phyloP scores from a whole-genome alignment of 495 filamentous ascomycete species.

The Wilcoxina mikolae region DNA sequence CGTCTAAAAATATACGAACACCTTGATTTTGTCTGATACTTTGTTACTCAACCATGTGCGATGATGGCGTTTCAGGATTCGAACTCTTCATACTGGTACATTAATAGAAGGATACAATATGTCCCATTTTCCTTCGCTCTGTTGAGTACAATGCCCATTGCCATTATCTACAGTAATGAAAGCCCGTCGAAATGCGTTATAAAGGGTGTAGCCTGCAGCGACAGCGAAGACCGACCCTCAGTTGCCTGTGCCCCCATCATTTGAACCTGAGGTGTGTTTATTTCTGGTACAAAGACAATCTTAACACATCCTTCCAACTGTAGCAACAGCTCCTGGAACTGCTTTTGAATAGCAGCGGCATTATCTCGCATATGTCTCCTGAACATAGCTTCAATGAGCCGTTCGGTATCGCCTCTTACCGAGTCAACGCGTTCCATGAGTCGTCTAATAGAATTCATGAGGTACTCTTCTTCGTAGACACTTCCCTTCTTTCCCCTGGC shows the following conservation, averaged over 20 bases:
- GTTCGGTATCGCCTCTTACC: constrained; percentile 48
- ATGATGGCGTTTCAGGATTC: no score
- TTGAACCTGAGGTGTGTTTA: no score
- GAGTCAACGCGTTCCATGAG: constrained; percentile 71
- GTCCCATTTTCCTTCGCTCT: no score
- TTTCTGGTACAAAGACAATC: background rate
- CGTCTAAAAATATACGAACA: no score
- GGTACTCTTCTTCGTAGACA: constrained; percentile 94
- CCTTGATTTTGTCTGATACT: no score
- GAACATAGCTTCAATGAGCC: constrained; percentile 57
- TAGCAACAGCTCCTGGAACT: constrained; percentile 54
- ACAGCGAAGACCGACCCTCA: constrained; percentile 28
- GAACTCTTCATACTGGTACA: no score
- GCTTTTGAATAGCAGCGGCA: constrained; percentile 57
- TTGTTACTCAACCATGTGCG: no score
- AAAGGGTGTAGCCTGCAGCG: constrained; percentile 26
- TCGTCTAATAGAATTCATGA: constrained; percentile 71
- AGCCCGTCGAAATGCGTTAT: constrained; percentile 33
- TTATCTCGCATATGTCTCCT: constrained; percentile 76
- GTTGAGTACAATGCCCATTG: no score
- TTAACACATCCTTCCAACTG: constrained; percentile 34
- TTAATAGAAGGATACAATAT: no score
- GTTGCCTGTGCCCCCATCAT: constrained; percentile 25
- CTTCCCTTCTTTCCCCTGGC: constrained; percentile 89
- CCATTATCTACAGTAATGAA: constrained; percentile 1